phyloP scores from a whole-genome alignment of 495 filamentous ascomycete genomes.

The Aspergillus olivimuriae region DNA sequence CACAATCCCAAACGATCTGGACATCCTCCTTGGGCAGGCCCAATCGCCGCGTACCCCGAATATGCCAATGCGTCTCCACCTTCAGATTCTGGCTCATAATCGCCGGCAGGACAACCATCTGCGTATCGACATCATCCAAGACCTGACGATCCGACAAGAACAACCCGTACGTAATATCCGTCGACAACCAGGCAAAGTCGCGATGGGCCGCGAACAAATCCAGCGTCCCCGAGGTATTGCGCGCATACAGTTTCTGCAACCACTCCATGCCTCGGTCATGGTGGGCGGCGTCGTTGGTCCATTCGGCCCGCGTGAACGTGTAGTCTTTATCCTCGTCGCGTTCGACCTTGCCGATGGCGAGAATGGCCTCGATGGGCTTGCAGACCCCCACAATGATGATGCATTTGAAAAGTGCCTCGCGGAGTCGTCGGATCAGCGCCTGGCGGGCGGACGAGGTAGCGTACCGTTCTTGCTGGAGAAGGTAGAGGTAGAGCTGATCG shows the following conservation, averaged over 20 bases:
- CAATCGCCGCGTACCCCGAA: constrained; percentile 46
- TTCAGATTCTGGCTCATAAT: constrained; percentile 56
- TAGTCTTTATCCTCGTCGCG: constrained; percentile 46
- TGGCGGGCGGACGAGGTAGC: constrained; percentile 31
- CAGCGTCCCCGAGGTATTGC: constrained; percentile 30
- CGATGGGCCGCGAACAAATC: constrained; percentile 43
- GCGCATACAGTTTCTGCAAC: constrained; percentile 37
- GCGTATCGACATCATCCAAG: constrained; percentile 46
- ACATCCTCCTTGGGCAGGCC: constrained; percentile 47
- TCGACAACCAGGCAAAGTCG: constrained; percentile 39
- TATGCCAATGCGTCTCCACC: constrained; percentile 51
- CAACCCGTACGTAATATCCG: constrained; percentile 50
- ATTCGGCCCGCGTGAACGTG: constrained; percentile 36
- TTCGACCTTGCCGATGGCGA: constrained; percentile 42
- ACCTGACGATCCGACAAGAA: constrained; percentile 50
- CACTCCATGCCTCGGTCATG: constrained; percentile 37
- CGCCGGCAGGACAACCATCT: constrained; percentile 47
- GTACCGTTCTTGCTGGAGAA: constrained; percentile 37
- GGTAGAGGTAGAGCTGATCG: constrained; percentile 44
- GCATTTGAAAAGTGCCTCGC: constrained; percentile 46
- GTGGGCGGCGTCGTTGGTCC: constrained; percentile 41
- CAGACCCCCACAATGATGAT: constrained; percentile 47
- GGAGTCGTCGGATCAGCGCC: constrained; percentile 42
- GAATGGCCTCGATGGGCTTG: constrained; percentile 46
- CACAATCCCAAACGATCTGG: constrained; percentile 35